phyloP scores from a whole-genome alignment of 495 filamentous ascomycete species.

The Lepraria neglecta region DNA sequence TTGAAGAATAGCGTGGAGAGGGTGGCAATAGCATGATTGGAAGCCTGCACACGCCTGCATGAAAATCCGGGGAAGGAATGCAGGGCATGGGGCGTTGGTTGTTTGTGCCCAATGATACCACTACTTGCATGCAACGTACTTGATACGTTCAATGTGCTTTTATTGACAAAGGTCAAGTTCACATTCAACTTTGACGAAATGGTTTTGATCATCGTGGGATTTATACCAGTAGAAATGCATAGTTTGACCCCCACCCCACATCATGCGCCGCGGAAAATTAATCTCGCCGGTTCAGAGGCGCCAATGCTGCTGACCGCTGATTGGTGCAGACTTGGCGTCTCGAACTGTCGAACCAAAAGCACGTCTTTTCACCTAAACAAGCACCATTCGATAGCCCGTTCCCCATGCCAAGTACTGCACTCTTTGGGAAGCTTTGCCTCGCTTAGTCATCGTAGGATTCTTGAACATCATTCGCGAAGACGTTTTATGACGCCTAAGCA shows the following conservation, averaged over 20 bases:
- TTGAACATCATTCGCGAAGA: neutral
- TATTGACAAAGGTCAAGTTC: neutral
- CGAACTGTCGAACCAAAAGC: neutral
- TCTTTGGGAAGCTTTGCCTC: neutral
- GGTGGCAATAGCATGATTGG: neutral
- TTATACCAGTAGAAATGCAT: neutral
- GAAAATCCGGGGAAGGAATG: neutral
- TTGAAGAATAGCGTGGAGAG: neutral
- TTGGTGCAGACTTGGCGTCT: no score
- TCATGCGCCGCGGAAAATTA: no score
- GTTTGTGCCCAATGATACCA: neutral
- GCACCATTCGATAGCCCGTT: neutral
- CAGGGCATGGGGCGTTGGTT: neutral
- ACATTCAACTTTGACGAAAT: neutral
- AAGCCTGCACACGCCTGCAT: neutral
- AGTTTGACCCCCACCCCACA: no score
- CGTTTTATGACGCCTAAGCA: constrained; percentile 7
- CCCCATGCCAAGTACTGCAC: no score
- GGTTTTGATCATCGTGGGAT: neutral
- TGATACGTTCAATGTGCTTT: constrained; percentile 6
- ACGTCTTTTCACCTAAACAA: constrained; percentile 2
- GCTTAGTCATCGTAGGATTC: constrained; percentile 2
- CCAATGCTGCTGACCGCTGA: no score
- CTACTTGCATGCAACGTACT: neutral
- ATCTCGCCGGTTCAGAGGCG: no score